Percentiles rank a stretch among this genome's conserved stretches.
These are phyloP conservation scores for Penicillium lividum DNA, from an alignment of 495 filamentous ascomycete species.

Conservation along the genomic window DNA sequence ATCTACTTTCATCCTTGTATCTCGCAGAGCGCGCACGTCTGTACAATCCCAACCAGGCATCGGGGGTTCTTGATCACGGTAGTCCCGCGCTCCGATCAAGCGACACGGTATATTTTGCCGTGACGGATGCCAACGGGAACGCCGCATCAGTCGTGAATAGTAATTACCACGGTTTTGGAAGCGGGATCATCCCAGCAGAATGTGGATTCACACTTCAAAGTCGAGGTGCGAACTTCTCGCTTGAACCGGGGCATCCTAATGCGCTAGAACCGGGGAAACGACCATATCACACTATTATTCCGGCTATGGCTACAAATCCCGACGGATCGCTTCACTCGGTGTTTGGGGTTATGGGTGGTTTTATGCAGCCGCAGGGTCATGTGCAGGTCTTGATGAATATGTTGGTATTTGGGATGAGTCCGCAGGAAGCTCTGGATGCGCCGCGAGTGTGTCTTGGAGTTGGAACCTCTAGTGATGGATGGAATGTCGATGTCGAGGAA, in stretches of 20 bases:
- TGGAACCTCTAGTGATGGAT: background rate
- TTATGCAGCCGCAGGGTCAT: conserved; percentile 9
- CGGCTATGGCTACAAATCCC: background rate
- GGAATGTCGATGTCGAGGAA: conserved; percentile 3
- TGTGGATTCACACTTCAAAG: conserved; percentile 5
- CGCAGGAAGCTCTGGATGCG: conserved; percentile 2
- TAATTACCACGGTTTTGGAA: conserved; percentile 6
- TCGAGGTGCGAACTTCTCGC: conserved; percentile 3
- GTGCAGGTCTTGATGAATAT: conserved; percentile 6
- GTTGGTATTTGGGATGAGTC: background rate
- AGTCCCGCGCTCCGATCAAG: background rate
- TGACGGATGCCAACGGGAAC: background rate
- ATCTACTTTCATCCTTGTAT: background rate
- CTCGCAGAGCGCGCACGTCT: background rate
- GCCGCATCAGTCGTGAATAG: conserved; percentile 2
- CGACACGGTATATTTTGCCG: conserved; percentile 7
- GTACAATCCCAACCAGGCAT: background rate
- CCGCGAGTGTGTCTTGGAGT: conserved; percentile 1
- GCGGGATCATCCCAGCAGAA: conserved; percentile 2
- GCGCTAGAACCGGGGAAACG: background rate
- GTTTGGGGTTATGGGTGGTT: conserved; percentile 7
- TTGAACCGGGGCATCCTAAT: background rate
- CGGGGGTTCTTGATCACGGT: background rate
- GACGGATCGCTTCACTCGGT: conserved; percentile 1
- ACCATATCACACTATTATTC: conserved; percentile 6